Conservation (phyloP, 2,329 filamentous ascomycete species). For the Lachnellula subtilissima region DNA sequence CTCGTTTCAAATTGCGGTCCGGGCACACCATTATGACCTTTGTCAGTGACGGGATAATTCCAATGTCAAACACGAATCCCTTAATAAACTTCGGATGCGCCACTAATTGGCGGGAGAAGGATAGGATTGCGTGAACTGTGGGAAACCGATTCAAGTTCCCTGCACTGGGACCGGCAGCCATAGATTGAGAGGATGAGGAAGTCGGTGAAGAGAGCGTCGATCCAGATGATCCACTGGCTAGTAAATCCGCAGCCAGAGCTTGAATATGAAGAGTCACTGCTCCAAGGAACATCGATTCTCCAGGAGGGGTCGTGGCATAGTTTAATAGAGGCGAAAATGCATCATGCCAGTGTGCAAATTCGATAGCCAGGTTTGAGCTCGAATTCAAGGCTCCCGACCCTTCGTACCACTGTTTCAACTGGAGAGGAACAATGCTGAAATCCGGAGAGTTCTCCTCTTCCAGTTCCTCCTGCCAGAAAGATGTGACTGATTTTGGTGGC, state of each 20-base stretch:
- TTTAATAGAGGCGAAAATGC: conserved; percentile 19
- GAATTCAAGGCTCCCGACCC: not conserved
- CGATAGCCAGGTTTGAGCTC: conserved; percentile 5
- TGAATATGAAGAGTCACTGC: conserved; percentile 20
- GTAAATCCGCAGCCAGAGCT: conserved; percentile 9
- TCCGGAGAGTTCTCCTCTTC: not conserved
- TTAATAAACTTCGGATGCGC: conserved; percentile 4
- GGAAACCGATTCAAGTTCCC: not conserved
- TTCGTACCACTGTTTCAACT: conserved; percentile 12
- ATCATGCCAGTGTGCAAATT: conserved; percentile 22
- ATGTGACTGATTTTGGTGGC: not conserved
- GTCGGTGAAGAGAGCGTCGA: not conserved
- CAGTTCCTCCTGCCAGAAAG: not conserved
- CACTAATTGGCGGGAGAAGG: conserved; percentile 3
- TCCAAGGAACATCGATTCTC: conserved; percentile 14
- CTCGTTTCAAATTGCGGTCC: conserved; percentile 9
- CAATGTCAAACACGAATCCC: conserved; percentile 22
- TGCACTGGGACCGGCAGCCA: not conserved
- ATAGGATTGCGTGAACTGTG: conserved; percentile 4
- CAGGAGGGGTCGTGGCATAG: conserved; percentile 14
- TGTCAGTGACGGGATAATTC: conserved; percentile 17
- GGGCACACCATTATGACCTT: conserved; percentile 16
- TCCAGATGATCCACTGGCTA: not conserved
- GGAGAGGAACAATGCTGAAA: not conserved
- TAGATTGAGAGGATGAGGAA: conserved; percentile 2